A percentile compares a stretch with the other conserved stretches of the same genome.
These are phyloP conservation scores for Geotrichum candidum DNA, from an alignment of 1,139 yeast species.

Conservation along the genomic window DNA sequence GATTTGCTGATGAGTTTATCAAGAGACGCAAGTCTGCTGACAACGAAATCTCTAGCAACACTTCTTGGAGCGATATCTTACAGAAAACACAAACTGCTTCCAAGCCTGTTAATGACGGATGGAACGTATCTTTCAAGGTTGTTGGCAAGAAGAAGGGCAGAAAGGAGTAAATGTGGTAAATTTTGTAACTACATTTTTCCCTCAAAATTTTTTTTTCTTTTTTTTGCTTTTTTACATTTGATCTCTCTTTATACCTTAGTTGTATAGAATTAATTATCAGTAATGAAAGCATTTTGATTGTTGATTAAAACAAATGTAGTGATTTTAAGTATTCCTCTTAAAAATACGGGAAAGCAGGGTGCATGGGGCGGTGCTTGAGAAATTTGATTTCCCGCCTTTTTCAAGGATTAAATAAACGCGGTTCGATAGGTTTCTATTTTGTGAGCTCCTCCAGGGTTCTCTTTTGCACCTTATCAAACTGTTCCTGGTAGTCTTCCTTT, in stretches of 20 bases:
- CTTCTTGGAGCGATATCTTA: constrained; percentile 46
- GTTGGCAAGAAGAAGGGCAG: constrained; percentile 53
- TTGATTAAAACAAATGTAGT: no score
- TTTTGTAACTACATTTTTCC: background rate
- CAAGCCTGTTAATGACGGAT: constrained; percentile 57
- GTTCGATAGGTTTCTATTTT: background rate
- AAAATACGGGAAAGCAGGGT: background rate
- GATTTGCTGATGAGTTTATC: constrained; percentile 85
- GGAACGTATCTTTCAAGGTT: constrained; percentile 64
- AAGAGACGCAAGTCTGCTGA: constrained; percentile 72
- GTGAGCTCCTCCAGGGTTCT: constrained; percentile 12
- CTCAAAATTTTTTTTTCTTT: background rate
- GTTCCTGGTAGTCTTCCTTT: constrained; percentile 27
- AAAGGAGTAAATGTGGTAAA: constrained; percentile 12
- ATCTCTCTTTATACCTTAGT: background rate
- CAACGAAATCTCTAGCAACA: constrained; percentile 25
- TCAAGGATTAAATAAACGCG: background rate
- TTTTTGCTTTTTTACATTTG: constrained; percentile 5
- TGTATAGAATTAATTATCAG: background rate
- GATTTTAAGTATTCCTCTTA: no score
- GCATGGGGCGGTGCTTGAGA: background rate
- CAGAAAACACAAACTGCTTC: constrained; percentile 54
- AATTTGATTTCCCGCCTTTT: background rate
- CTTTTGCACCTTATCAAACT: constrained; percentile 13
- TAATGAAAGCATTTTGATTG: background rate